Conservation (phyloP, 169 alveolate species). For the Plasmodium sp. region DNA sequence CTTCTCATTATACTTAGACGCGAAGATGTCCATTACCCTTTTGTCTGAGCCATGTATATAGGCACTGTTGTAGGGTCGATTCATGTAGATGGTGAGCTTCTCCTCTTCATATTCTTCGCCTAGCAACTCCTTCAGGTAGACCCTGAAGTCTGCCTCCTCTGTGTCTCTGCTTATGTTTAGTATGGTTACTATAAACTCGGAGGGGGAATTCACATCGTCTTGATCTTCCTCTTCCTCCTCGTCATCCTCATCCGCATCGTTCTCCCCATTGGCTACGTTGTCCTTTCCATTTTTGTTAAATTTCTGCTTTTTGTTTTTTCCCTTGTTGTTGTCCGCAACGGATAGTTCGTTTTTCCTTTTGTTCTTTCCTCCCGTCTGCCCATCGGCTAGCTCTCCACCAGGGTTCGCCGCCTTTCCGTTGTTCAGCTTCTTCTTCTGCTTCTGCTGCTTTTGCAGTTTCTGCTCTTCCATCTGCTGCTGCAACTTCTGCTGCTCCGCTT, state of each 20-base stretch:
- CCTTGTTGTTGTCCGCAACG: background rate
- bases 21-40: background rate
- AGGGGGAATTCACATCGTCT: background rate
- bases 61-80: background rate
- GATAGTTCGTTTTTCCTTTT: conserved; percentile 10
- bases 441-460: background rate
- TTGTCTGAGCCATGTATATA: conserved; percentile 23
- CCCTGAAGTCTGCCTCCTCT: conserved; percentile 7
- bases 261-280: background rate
- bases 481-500: background rate
- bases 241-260: background rate
- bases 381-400: background rate
- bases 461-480: background rate
- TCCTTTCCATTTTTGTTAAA: background rate
- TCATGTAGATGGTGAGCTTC: background rate
- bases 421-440: background rate
- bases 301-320: conserved; percentile 36
- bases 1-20: background rate
- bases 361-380: background rate
- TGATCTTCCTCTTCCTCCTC: background rate
- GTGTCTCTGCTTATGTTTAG: conserved; percentile 22
- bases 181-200: conserved; percentile 8
- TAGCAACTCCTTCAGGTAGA: conserved; percentile 3
- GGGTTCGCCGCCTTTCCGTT: background rate
- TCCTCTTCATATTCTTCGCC: conserved; percentile 20